These are phyloP conservation scores for Tetrahymena elliotti DNA, from an alignment of 73 alveolate genomes.

Conservation along the genomic window DNA sequence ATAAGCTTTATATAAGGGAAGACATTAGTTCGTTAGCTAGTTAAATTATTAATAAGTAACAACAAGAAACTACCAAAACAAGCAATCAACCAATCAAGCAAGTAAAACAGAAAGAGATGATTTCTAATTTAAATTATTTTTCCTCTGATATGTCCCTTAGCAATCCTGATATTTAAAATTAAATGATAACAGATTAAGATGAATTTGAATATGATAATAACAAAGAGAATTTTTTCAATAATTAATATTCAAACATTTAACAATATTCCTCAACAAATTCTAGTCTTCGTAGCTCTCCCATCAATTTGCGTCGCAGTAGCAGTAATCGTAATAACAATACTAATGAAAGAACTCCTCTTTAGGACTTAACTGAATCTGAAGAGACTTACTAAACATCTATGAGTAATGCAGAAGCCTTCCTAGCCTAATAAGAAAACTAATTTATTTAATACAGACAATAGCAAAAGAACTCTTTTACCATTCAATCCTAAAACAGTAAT, in stretches of 20 bases:
- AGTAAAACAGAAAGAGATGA: not conserved
- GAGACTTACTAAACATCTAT: not conserved
- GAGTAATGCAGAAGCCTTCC: not conserved
- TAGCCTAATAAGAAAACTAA: not conserved
- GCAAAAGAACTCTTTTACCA: not conserved
- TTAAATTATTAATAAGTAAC: too few species aligned
- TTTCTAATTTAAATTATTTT: not conserved
- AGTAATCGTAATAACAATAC: not conserved
- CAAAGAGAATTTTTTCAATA: not conserved
- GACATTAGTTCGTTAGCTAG: not conserved
- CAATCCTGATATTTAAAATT: not conserved
- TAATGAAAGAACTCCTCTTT: not conserved
- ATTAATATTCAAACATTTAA: not conserved
- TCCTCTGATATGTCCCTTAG: not conserved
- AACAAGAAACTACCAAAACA: not conserved
- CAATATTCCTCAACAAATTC: not conserved
- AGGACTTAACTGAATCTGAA: not conserved
- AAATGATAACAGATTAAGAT: not conserved
- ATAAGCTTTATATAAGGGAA: too few species aligned
- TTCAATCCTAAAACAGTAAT: not conserved
- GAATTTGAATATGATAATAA: not conserved
- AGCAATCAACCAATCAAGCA: not conserved
- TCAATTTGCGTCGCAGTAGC: not conserved
- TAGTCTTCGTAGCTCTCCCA: not conserved
- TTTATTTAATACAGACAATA: not conserved